phyloP scores from a whole-genome alignment of 768 basidiomycete genomes.

The Calocera cornea region DNA sequence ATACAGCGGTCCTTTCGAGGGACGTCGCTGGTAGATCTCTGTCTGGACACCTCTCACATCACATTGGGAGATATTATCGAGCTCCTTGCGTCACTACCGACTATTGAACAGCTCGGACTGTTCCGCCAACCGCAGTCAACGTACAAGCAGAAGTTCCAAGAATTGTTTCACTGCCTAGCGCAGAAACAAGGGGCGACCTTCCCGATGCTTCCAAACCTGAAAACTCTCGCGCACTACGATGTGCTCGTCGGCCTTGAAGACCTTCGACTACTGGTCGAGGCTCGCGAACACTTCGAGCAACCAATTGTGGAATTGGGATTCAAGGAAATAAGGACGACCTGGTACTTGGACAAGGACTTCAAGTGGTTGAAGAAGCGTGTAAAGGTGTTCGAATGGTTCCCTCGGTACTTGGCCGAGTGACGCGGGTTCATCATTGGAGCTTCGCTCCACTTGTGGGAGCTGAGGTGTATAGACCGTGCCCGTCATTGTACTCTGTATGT shows the following conservation, averaged over 20 bases:
- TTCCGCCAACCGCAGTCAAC: neutral
- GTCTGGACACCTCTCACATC: neutral
- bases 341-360: slow-evolving; percentile 3
- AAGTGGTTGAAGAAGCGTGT: neutral
- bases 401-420: no score
- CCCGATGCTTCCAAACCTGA: neutral
- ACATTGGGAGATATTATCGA: neutral
- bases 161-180: neutral
- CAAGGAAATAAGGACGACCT: neutral
- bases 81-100: neutral
- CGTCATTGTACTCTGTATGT: no score
- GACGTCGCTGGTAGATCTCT: neutral
- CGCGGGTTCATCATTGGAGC: no score
- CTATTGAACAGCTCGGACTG: neutral
- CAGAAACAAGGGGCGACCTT: neutral
- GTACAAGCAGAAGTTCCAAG: neutral
- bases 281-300: neutral
- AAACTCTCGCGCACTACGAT: neutral
- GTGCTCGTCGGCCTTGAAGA: neutral
- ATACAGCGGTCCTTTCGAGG: neutral
- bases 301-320: neutral
- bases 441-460: no score
- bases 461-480: no score
- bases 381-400: no score
- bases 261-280: neutral